phyloP scores from a whole-genome alignment of 2,329 filamentous ascomycete species.

The Alternaria panax region DNA sequence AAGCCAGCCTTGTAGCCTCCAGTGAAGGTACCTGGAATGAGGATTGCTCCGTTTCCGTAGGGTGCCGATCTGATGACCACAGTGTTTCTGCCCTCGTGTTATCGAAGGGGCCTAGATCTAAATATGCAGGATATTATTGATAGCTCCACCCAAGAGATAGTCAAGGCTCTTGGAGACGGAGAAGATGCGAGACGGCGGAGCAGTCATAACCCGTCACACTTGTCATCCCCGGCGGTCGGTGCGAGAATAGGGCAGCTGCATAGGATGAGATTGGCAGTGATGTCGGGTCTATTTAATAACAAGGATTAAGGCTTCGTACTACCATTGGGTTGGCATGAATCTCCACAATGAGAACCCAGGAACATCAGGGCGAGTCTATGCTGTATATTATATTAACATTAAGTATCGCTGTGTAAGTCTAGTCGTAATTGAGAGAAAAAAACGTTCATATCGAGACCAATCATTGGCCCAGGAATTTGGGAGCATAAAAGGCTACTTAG shows the following conservation, averaged over 20 bases:
- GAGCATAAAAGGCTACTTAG: neutral
- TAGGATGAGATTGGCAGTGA: neutral
- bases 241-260: neutral
- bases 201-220: neutral
- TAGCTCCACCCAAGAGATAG: neutral
- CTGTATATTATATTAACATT: slow-evolving; percentile 4
- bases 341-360: neutral
- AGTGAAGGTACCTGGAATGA: neutral
- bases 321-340: neutral
- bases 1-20: neutral
- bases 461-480: neutral
- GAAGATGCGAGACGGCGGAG: neutral
- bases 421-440: neutral
- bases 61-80: neutral
- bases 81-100: neutral
- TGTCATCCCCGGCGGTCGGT: neutral
- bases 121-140: neutral
- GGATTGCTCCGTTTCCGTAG: neutral
- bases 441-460: neutral
- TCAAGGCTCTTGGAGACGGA: neutral
- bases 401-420: neutral
- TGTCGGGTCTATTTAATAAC: neutral
- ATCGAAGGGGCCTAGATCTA: neutral
- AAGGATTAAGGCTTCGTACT: neutral
- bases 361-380: neutral